A percentile compares a stretch with the other conserved stretches of the same genome.
phyloP scores from a whole-genome alignment of 108 stramenopile species.

The Cyclostephanos tholiformis region DNA sequence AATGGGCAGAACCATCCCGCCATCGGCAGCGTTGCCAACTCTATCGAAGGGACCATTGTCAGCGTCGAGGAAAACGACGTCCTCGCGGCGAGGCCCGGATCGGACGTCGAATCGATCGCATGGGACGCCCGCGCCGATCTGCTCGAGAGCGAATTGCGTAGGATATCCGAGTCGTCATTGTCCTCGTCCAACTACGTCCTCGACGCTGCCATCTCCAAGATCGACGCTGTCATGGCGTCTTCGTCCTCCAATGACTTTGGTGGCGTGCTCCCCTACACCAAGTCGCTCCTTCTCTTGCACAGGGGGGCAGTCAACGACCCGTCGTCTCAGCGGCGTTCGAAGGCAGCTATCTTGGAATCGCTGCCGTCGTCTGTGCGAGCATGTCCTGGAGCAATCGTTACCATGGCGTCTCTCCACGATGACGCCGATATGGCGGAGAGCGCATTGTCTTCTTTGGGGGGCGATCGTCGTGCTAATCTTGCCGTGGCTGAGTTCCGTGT shows the following conservation, averaged over 20 bases:
- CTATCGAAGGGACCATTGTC: background rate
- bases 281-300: conserved; percentile 45
- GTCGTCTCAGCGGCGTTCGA: conserved; percentile 4
- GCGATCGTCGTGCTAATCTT: conserved; percentile 23
- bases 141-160: conserved; percentile 41
- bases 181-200: conserved; percentile 20
- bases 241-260: background rate
- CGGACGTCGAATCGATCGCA: conserved; percentile 35
- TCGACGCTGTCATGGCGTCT: conserved; percentile 17
- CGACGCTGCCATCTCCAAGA: conserved; percentile 24
- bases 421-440: conserved; percentile 27
- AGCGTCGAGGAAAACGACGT: conserved; percentile 26
- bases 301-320: conserved; percentile 16
- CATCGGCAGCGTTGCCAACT: background rate
- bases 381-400: conserved; percentile 58
- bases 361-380: conserved; percentile 57
- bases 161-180: conserved; percentile 14
- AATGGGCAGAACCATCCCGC: background rate
- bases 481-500: conserved; percentile 58
- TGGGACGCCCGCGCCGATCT: conserved; percentile 46
- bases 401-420: conserved; percentile 59
- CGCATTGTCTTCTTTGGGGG: conserved; percentile 23
- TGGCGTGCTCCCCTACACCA: conserved; percentile 29
- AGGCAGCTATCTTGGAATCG: conserved; percentile 53
- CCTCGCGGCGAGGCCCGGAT: conserved; percentile 40